Conservation (phyloP, 2,329 filamentous ascomycete genomes). For the Dactylellina haptotyla region DNA sequence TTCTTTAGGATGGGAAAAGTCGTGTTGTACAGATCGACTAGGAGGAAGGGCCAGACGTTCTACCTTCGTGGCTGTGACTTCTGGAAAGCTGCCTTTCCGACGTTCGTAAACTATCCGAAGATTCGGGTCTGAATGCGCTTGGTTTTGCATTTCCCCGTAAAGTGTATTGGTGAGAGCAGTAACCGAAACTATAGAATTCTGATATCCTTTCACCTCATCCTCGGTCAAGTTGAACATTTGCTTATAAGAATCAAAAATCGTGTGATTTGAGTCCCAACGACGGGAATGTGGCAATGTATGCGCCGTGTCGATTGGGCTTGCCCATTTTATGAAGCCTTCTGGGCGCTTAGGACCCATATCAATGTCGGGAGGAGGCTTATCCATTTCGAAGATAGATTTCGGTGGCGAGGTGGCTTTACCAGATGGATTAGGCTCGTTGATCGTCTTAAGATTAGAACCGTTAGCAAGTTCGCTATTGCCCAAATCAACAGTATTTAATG, state of each 20-base stretch:
- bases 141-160: slow-evolving; percentile 23
- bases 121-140: slow-evolving; percentile 51
- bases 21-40: slow-evolving; percentile 1
- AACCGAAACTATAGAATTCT: neutral
- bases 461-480: slow-evolving; percentile 1
- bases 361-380: neutral
- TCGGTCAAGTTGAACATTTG: slow-evolving; percentile 15
- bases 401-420: neutral
- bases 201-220: slow-evolving; percentile 3
- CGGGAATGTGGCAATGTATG: slow-evolving; percentile 33
- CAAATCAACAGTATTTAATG: neutral
- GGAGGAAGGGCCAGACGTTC: slow-evolving; percentile 41
- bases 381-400: neutral
- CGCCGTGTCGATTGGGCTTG: slow-evolving; percentile 10
- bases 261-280: slow-evolving; percentile 28
- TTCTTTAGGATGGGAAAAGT: neutral
- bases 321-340: slow-evolving; percentile 24
- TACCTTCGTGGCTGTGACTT: slow-evolving; percentile 11
- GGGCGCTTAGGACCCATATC: neutral
- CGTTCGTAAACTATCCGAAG: slow-evolving; percentile 32
- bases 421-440: neutral
- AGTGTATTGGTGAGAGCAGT: slow-evolving; percentile 21
- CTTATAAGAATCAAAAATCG: slow-evolving; percentile 29
- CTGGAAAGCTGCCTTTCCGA: slow-evolving; percentile 7
- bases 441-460: slow-evolving; percentile 7